Percentiles rank a stretch among this genome's conserved stretches.
Conservation (phyloP, 345 rosid genomes). For the Cardamine chenopodiifolia region DNA sequence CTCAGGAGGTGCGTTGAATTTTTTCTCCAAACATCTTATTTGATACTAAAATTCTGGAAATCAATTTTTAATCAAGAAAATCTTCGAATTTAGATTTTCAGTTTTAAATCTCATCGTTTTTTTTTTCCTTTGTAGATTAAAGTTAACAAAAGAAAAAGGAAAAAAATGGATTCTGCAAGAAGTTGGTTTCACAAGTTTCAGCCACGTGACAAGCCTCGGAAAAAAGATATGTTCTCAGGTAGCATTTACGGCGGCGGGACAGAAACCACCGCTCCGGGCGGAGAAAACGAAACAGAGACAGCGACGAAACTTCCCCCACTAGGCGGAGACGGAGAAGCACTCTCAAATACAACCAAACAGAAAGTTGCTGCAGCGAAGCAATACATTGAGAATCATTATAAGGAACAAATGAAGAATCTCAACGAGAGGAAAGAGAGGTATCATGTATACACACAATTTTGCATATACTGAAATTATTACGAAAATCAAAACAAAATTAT, state of each 20-base stretch:
- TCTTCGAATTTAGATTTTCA: neutral
- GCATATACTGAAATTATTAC: too few relatives aligned
- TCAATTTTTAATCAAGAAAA: neutral
- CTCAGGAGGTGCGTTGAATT: slow-evolving; percentile 28
- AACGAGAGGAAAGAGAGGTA: slow-evolving; percentile 77
- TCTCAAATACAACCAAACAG: slow-evolving; percentile 63
- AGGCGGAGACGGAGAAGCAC: slow-evolving; percentile 45
- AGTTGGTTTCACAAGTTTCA: slow-evolving; percentile 73
- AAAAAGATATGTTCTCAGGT: slow-evolving; percentile 38
- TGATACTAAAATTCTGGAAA: neutral
- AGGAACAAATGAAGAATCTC: slow-evolving; percentile 74
- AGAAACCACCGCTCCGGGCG: slow-evolving; percentile 28
- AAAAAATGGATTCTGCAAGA: slow-evolving; percentile 70
- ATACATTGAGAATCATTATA: slow-evolving; percentile 77
- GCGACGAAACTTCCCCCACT: slow-evolving; percentile 14
- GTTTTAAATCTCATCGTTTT: neutral
- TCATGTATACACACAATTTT: too few relatives aligned
- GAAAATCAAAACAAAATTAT: too few relatives aligned
- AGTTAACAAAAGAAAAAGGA: neutral
- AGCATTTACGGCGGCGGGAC: slow-evolving; percentile 27
- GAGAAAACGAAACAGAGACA: slow-evolving; percentile 32
- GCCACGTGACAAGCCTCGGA: slow-evolving; percentile 57
- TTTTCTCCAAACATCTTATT: neutral
- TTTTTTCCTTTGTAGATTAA: neutral
- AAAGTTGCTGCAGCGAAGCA: slow-evolving; percentile 78